Evolutionary conservation across 2,329 filamentous ascomycete species (phyloP).

Genomic region (Plectosphaerella cucumerina): DNA sequence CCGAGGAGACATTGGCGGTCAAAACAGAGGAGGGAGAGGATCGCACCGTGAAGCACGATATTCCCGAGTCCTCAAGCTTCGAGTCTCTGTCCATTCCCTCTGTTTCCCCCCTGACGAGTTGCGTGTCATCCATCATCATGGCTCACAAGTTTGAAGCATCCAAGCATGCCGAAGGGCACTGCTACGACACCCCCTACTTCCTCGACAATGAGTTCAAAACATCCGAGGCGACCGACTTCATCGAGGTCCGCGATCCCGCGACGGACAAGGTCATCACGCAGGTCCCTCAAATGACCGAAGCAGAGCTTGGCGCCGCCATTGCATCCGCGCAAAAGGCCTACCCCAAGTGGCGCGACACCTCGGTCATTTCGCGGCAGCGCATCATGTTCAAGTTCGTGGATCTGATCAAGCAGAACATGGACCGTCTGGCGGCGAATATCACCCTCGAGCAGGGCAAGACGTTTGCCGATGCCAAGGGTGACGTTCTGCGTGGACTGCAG

Average conservation of each 20-base stretch:
- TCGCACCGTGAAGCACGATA: too few relatives aligned
- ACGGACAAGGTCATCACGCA: conserved; percentile 38
- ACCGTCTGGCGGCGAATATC: conserved; percentile 69
- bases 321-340: conserved; percentile 66
- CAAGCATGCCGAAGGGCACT: background rate
- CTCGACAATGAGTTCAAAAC: background rate
- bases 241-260: background rate
- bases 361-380: conserved; percentile 62
- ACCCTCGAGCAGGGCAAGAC: conserved; percentile 74
- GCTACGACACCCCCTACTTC: background rate
- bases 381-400: conserved; percentile 72
- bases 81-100: too few relatives aligned
- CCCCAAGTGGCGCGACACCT: conserved; percentile 59
- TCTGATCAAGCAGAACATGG: conserved; percentile 69
- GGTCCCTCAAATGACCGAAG: conserved; percentile 66
- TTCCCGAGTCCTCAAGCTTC: too few relatives aligned
- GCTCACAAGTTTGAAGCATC: background rate
- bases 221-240: background rate
- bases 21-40: too few relatives aligned
- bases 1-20: too few relatives aligned
- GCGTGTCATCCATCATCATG: background rate
- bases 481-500: conserved; percentile 67
- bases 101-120: too few relatives aligned
- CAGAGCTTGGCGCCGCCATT: conserved; percentile 61
- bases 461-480: conserved; percentile 65